Evolutionary conservation across 306 rosid genomes (phyloP).

Genomic region (Dalbergia cultrata): DNA sequence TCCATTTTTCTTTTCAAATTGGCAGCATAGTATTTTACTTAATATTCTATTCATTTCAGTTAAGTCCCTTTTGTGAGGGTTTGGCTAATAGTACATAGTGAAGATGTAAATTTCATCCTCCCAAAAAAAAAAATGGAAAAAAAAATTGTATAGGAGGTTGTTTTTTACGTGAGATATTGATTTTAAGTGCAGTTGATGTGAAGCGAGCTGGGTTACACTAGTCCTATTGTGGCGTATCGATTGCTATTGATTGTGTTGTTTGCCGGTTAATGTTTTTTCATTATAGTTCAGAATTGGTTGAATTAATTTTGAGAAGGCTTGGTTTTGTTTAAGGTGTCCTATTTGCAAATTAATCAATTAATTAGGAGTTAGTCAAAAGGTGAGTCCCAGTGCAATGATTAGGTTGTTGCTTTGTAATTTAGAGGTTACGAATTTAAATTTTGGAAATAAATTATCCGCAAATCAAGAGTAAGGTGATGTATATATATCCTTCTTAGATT

Average conservation of each 20-base stretch:
- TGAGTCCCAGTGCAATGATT: too few species aligned
- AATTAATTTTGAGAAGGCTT: too few species aligned
- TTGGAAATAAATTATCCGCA: too few species aligned
- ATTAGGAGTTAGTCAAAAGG: too few species aligned
- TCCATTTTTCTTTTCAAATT: slow-evolving; percentile 7
- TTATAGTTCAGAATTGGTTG: neutral
- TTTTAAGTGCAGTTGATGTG: neutral
- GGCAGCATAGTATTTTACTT: slow-evolving; percentile 34
- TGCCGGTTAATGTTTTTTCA: neutral
- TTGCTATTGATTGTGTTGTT: neutral
- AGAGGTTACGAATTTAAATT: too few species aligned
- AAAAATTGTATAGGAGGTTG: neutral
- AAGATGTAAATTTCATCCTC: neutral
- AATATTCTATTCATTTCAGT: slow-evolving; percentile 61
- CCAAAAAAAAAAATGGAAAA: neutral
- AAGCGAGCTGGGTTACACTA: slow-evolving; percentile 1
- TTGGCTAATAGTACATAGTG: slow-evolving; percentile 20
- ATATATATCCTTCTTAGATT: too few species aligned
- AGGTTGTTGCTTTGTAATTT: too few species aligned
- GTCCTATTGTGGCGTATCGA: neutral
- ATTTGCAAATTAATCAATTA: too few species aligned
- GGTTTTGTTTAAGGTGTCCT: too few species aligned
- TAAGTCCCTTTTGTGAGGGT: slow-evolving; percentile 34
- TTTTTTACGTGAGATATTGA: neutral
- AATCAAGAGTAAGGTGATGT: too few species aligned